These are phyloP conservation scores for Neurospora sp. DNA, from an alignment of 495 filamentous ascomycete species.

Conservation along the genomic window DNA sequence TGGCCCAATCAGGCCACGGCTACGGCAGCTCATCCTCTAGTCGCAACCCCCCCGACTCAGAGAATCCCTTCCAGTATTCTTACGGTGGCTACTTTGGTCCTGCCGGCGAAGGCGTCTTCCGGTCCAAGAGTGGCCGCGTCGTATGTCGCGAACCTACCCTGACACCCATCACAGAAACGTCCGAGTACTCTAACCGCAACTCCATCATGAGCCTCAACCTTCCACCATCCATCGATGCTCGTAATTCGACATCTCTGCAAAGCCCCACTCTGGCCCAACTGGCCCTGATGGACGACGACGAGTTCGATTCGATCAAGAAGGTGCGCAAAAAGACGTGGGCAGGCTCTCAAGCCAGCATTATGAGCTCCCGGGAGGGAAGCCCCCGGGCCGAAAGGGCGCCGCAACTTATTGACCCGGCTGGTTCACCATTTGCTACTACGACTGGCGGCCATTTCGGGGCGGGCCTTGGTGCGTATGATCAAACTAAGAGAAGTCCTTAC, in stretches of 20 bases:
- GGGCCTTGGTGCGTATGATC: neutral
- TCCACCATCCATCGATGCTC: constrained; percentile 33
- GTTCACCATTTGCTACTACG: neutral
- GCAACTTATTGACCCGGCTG: neutral
- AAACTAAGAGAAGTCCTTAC: neutral
- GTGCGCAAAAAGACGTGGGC: constrained; percentile 69
- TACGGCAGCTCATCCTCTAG: constrained; percentile 4
- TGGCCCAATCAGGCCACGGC: constrained; percentile 20
- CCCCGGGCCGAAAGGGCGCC: constrained; percentile 32
- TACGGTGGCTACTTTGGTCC: constrained; percentile 90
- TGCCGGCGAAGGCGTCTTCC: constrained; percentile 43
- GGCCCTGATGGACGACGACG: constrained; percentile 58
- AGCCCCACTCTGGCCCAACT: constrained; percentile 62
- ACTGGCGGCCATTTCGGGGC: neutral
- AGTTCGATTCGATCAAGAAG: constrained; percentile 52
- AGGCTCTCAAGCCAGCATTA: constrained; percentile 63
- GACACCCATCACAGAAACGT: constrained; percentile 92
- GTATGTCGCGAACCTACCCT: constrained; percentile 78
- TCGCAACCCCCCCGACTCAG: constrained; percentile 15
- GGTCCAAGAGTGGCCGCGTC: constrained; percentile 58
- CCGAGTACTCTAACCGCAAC: constrained; percentile 91
- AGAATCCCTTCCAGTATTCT: constrained; percentile 44
- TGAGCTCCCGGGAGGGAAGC: constrained; percentile 49
- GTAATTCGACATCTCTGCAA: constrained; percentile 14
- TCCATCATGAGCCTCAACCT: constrained; percentile 67